Evolutionary conservation across 2,329 filamentous ascomycete genomes (phyloP).

Genomic region (Claviceps cyperi): DNA sequence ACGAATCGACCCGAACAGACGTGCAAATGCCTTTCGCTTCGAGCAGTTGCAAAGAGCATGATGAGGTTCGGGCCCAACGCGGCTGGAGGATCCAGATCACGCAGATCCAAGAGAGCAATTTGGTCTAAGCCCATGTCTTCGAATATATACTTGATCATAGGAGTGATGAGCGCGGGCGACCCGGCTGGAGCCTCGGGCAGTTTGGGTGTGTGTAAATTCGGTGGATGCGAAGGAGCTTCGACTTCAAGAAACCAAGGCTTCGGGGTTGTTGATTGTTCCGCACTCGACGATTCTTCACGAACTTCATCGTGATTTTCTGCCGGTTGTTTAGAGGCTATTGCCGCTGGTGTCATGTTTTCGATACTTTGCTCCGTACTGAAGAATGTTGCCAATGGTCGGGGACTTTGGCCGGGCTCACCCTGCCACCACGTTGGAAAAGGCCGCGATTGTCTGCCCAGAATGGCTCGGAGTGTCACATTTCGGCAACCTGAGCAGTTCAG

Average conservation of each 20-base stretch:
- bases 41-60: slow-evolving; percentile 84
- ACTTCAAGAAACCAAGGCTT: slow-evolving; percentile 82
- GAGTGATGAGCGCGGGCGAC: slow-evolving; percentile 55
- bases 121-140: slow-evolving; percentile 79
- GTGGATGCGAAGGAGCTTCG: slow-evolving; percentile 39
- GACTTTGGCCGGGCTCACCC: slow-evolving; percentile 8
- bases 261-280: background rate
- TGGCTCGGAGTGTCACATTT: slow-evolving; percentile 15
- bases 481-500: slow-evolving; percentile 19
- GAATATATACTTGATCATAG: slow-evolving; percentile 64
- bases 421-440: slow-evolving; percentile 13
- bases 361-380: slow-evolving; percentile 10
- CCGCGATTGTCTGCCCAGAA: slow-evolving; percentile 12
- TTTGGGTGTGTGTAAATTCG: slow-evolving; percentile 30
- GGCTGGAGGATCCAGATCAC: slow-evolving; percentile 69
- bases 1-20: slow-evolving; percentile 82
- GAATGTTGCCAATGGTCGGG: slow-evolving; percentile 10
- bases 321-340: slow-evolving; percentile 5
- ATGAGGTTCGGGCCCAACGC: slow-evolving; percentile 78
- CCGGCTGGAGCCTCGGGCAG: slow-evolving; percentile 46
- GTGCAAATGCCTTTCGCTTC: slow-evolving; percentile 86
- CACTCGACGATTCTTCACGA: background rate
- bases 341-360: slow-evolving; percentile 8
- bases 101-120: slow-evolving; percentile 67
- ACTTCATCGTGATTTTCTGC: slow-evolving; percentile 17